Base-by-base conservation (phyloP, 75 land plant species). In the Azolla pinnata region DNA sequence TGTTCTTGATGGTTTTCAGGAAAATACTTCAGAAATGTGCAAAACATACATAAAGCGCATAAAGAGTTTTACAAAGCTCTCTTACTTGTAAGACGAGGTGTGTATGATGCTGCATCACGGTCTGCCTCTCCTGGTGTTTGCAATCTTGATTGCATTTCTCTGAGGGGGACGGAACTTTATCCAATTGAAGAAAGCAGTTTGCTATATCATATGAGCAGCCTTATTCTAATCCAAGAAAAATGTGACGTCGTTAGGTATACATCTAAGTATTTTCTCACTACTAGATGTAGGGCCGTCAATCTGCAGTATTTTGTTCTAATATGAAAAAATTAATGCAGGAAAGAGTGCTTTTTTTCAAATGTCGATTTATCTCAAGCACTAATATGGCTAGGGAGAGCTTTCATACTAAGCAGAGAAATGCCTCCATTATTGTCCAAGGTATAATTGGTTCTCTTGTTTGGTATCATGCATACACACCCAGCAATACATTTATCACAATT, bases 341-440 rank as follows among this genome's bases (percentile, higher is more conserved):
- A 10, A 1, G 14, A 9, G 4, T 80, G 79, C 56, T 76, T 19
- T 31, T 38, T 76, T 29, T 57, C 67, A 31, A 33, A 60, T 45
- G 45, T 76, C 29, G 56, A 29, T 25, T 31, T 54, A 21, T 10
- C 54, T 56, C 55, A 19, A 35, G 24, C 73, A 17, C 57, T 81
- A 10, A 63, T 61, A 33, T 83, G 82, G 87, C 67, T 90, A 56
- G 47, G 62, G 67, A 71, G 66, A 31, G 84, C 83, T 19, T 86
- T 86, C 67, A 48, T 74, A 33, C 69, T 81, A 29, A 68, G 77
- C 52, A 72, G 66, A 44, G 76, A 90, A 50, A 59, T 74, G 23
- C 90, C 96, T 18, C 29, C 58, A 25, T 76, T 90, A 55, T 67
- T 79, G 49, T 76, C 71, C 64, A 90, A 90, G 87, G 88, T 86